phyloP scores from a whole-genome alignment of 1,139 yeast genomes.

The Magnusiomyces tetraspermus region DNA sequence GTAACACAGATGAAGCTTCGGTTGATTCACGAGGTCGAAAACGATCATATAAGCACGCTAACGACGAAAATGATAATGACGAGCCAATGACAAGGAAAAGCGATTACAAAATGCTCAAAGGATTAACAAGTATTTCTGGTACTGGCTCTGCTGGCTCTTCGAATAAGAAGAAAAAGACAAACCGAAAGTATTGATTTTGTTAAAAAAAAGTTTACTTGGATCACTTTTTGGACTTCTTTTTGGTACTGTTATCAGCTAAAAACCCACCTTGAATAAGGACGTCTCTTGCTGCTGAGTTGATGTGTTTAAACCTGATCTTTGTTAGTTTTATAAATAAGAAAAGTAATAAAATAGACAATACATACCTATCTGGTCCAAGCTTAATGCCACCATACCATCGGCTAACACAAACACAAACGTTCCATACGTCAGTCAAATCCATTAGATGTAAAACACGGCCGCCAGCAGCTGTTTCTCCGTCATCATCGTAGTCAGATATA shows the following conservation, averaged over 20 bases:
- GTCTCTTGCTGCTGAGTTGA: conserved; percentile 79
- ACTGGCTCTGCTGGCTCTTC: conserved; percentile 6
- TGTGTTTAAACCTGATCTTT: conserved; percentile 63
- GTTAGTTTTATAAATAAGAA: not conserved
- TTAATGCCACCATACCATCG: conserved; percentile 94
- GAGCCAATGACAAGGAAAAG: not conserved
- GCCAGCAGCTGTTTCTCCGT: conserved; percentile 97
- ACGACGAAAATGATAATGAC: not conserved
- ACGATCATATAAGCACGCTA: not conserved
- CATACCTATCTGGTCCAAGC: conserved; percentile 65
- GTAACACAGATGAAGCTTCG: conserved; percentile 2
- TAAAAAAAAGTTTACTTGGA: not conserved
- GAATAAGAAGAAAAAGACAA: not conserved
- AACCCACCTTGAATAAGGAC: conserved; percentile 63
- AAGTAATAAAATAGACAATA: not conserved
- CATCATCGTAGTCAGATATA: conserved; percentile 86
- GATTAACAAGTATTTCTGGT: conserved; percentile 2
- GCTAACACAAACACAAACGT: conserved; percentile 77
- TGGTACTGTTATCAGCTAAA: conserved; percentile 22
- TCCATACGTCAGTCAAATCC: conserved; percentile 62
- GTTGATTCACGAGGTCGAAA: not conserved
- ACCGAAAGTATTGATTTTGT: not conserved
- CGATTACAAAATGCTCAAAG: not conserved
- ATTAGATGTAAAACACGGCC: conserved; percentile 72
- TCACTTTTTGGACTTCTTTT: conserved; percentile 13